Base-by-base conservation (phyloP, 208 protist species). In the Leishmania mexicana region DNA sequence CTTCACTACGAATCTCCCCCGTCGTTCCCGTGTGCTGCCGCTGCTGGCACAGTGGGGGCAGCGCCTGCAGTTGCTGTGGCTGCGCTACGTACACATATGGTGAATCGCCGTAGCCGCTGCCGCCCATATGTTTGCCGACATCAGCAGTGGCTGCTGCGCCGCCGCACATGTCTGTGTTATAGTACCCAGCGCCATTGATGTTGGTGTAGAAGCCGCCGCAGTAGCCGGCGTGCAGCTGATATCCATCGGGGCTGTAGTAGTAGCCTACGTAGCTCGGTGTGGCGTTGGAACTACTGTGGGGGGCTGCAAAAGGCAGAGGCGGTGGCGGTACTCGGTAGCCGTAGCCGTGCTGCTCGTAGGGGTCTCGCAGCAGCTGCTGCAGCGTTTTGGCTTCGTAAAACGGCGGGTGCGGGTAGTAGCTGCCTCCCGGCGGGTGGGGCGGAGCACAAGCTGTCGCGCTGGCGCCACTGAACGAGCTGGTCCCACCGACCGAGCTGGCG, bases 361-460 rank as follows among this genome's bases (percentile, higher is more conserved):
- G 24, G 53, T 40, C 54, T 19, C 62, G 80, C 17, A 47, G 64
- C 58, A 65, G 62, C 21, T 64, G 72, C 49, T 42, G 57, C 38
- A 68, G 60, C 1, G 80, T 28, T 42, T 79, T 76, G n/a, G 67
- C 75, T 42, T 75, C 65, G 67, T 80, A 83, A 10, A 53, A 73
- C 28, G 80, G 80, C 53, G 38, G 75, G 35, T 11, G 31, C 3
- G 53, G 19, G 31, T 79, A 67, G 38, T 1, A n/a, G 31, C 47
- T 73, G 67, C 76, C 79, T 28, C 35, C 53, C 11, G 75, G 75
- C 19, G 65, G 40, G 49, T 47, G 35, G 15, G 11, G 35, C 49
- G 35, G 15, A 13, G 76, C n/a, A n/a, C 31, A 6, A 51, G 47
- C 65, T 73, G 64, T 28, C 21, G 7, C 42, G 49, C 71, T 64